phyloP scores from a whole-genome alignment of 306 rosid species.

The Fagus sylvatica region DNA sequence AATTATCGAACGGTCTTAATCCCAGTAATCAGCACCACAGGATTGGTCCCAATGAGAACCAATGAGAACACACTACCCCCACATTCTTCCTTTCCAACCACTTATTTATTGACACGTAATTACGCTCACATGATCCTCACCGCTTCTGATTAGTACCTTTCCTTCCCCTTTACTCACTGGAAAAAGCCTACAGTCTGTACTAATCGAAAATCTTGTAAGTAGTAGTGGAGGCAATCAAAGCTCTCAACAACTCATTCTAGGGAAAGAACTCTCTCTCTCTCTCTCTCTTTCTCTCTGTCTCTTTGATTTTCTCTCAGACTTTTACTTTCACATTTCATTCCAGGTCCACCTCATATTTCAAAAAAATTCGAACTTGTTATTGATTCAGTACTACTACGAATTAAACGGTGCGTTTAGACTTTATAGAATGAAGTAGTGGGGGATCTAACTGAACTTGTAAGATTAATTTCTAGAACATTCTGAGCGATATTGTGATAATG shows the following conservation, averaged over 20 bases:
- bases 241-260: neutral
- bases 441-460: neutral
- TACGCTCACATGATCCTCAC: neutral
- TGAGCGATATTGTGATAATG: constrained; percentile 32
- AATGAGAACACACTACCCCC: neutral
- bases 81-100: neutral
- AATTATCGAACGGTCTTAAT: neutral
- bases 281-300: too few relatives aligned
- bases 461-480: neutral
- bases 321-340: neutral
- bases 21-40: neutral
- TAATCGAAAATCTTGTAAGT: constrained; percentile 30
- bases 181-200: constrained; percentile 26
- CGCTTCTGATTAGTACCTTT: constrained; percentile 11
- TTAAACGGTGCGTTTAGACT: too few relatives aligned
- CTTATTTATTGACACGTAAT: constrained; percentile 9
- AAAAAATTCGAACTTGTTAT: too few relatives aligned
- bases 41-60: neutral
- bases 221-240: constrained; percentile 22
- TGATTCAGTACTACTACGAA: too few relatives aligned
- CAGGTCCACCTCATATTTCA: neutral
- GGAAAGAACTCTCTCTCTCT: too few relatives aligned
- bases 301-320: neutral
- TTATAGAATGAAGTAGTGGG: too few relatives aligned
- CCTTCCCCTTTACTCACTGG: constrained; percentile 23